Base-by-base conservation (phyloP, 2,329 filamentous ascomycete species). In the Teratosphaeria destructans region DNA sequence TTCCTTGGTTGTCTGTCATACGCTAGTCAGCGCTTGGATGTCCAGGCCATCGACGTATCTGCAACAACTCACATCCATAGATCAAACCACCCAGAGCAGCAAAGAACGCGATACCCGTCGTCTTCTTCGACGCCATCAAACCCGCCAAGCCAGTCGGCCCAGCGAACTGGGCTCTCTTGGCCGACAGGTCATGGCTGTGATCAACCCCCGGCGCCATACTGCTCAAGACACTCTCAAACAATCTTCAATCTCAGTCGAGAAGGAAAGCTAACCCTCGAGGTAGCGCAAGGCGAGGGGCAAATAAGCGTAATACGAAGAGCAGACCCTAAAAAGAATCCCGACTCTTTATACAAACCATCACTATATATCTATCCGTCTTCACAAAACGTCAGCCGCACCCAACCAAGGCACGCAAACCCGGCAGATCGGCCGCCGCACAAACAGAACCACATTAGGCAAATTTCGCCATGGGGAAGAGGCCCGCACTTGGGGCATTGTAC, bases 71-170 rank as follows among this genome's bases (percentile, higher is more conserved):
- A 67, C 64, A 68, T 23, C 66, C 66, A 63, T 68, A 68, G 7
- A 68, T 60, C 32, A 68, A 62, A 43, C 66, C 66, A 62, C 66
- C 66, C 11, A 68, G 60, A n/a, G 63, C 66, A 12, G 66, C 66
- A 60, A 68, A 68, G 52, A 61, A 61, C 5, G 64, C 65, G 58
- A 69, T 67, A 11, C 59, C 59, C n/a, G 64, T 62, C 7, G 65
- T 67, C 52, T 64, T 64, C 49, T 60, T 61, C 57, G 65, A 66
- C n/a, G 59, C 57, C 7, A 67, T 53, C 11, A 68, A 59, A 37
- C 64, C 66, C 54, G 66, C 65, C 52, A 65, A 29, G 43, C 66
- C 66, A 29, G 59, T 52, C 12, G 65, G 65, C 11, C 66, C 65
- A 56, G 66, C 64, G 52, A 61, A 66, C 35, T 62, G 61, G 16